phyloP scores from a whole-genome alignment of 768 basidiomycete genomes.

The Tephrocybe sp. region DNA sequence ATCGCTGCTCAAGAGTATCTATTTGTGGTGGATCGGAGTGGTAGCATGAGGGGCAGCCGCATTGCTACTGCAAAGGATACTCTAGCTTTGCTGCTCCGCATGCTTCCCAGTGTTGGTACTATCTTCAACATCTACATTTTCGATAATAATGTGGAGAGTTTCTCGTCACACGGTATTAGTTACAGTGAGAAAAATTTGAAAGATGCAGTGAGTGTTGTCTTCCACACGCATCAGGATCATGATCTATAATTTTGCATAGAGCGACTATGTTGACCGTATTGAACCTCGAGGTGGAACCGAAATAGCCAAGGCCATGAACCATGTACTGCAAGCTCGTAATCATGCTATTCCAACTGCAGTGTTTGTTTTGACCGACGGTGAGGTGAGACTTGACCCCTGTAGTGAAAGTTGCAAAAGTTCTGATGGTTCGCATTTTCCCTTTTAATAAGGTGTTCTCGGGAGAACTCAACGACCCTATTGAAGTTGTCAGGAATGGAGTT shows the following conservation, averaged over 20 bases:
- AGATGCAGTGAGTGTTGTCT: constrained; percentile 34
- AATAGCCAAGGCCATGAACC: constrained; percentile 38
- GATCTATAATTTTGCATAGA: constrained; percentile 26
- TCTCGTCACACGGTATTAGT: constrained; percentile 35
- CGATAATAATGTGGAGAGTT: constrained; percentile 24
- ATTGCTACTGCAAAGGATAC: constrained; percentile 51
- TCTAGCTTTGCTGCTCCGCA: constrained; percentile 44
- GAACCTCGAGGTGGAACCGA: constrained; percentile 53
- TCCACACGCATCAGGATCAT: neutral
- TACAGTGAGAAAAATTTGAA: constrained; percentile 33
- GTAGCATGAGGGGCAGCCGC: constrained; percentile 44
- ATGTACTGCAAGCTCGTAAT: constrained; percentile 35
- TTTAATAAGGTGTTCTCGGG: constrained; percentile 22
- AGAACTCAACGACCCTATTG: constrained; percentile 10
- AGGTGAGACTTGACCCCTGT: constrained; percentile 25
- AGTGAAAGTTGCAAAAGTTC: neutral
- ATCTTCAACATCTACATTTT: constrained; percentile 63
- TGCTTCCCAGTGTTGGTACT: constrained; percentile 43
- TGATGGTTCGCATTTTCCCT: no score
- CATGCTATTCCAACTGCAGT: constrained; percentile 41
- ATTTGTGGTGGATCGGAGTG: constrained; percentile 60
- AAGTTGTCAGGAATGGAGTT: constrained; percentile 31
- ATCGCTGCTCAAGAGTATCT: constrained; percentile 53
- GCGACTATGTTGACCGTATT: constrained; percentile 37
- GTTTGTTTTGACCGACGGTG: constrained; percentile 63